phyloP scores from a whole-genome alignment of 345 rosid genomes.

The Salix udensis region DNA sequence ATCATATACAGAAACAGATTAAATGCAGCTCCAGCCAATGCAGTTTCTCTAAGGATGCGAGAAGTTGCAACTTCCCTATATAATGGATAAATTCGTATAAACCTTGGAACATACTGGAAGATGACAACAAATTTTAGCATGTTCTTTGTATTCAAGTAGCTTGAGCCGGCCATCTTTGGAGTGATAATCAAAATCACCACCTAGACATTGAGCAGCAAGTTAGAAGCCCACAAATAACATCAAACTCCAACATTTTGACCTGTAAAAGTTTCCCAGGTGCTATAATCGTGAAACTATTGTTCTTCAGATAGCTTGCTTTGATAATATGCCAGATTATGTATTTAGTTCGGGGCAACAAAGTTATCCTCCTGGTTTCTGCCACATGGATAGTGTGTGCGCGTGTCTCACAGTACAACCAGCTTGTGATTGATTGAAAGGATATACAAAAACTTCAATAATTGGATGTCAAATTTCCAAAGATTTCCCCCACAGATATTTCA shows the following conservation, averaged over 20 bases:
- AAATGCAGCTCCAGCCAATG: slow-evolving; percentile 34
- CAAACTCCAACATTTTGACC: neutral
- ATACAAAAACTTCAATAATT: neutral
- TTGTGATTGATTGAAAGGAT: neutral
- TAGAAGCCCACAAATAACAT: neutral
- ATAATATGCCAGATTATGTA: neutral
- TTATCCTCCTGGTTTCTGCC: neutral
- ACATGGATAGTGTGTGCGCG: neutral
- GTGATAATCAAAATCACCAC: slow-evolving; percentile 24
- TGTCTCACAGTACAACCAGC: neutral
- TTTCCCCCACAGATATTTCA: neutral
- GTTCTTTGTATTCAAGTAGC: slow-evolving; percentile 26
- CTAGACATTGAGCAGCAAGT: slow-evolving; percentile 18
- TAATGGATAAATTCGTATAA: slow-evolving; percentile 30
- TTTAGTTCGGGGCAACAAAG: neutral
- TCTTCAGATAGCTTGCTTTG: neutral
- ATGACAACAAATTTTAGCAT: slow-evolving; percentile 32
- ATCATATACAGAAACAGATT: slow-evolving; percentile 33
- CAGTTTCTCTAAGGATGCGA: too few species aligned
- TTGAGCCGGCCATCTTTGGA: slow-evolving; percentile 23
- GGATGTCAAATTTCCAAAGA: neutral
- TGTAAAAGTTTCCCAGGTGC: neutral
- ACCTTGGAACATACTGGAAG: slow-evolving; percentile 35
- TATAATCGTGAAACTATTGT: neutral
- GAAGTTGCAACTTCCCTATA: slow-evolving; percentile 30